These are phyloP conservation scores for Geotrichum reessii DNA, from an alignment of 1,139 yeast genomes.

Conservation along the genomic window DNA sequence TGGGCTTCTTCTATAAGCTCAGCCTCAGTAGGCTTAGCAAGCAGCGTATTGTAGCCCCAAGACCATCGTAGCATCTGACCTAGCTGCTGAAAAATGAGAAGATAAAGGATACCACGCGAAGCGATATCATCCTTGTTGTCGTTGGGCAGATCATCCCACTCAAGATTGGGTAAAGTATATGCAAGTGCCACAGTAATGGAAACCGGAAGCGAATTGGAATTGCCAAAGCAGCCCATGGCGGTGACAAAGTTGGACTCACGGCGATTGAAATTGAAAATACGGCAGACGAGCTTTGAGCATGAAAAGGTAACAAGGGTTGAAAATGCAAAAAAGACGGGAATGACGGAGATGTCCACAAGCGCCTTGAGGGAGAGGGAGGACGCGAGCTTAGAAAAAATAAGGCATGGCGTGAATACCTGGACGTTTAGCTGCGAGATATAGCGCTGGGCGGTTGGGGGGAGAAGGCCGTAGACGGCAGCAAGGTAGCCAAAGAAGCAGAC, in stretches of 20 bases:
- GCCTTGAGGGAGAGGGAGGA: constrained; percentile 63
- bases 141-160: constrained; percentile 65
- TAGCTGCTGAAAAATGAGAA: constrained; percentile 74
- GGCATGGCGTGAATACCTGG: constrained; percentile 76
- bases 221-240: constrained; percentile 86
- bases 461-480: constrained; percentile 57
- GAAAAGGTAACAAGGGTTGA: constrained; percentile 57
- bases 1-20: constrained; percentile 19
- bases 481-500: constrained; percentile 67
- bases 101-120: constrained; percentile 70
- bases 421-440: constrained; percentile 64
- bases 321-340: constrained; percentile 65
- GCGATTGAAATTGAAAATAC: constrained; percentile 47
- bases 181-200: constrained; percentile 67
- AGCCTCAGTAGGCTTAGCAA: constrained; percentile 44
- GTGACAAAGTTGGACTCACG: constrained; percentile 75
- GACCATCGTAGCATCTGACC: constrained; percentile 86
- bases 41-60: constrained; percentile 79
- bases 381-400: constrained; percentile 75
- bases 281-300: constrained; percentile 49
- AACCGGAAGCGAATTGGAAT: constrained; percentile 59
- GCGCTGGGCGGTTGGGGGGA: constrained; percentile 59
- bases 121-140: constrained; percentile 70
- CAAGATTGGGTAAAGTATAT: constrained; percentile 62
- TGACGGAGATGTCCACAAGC: constrained; percentile 61